A percentile compares a stretch with the other conserved stretches of the same genome.
Evolutionary conservation across 257 asterid genomes (phyloP).

Genomic region (Apocynum venetum): DNA sequence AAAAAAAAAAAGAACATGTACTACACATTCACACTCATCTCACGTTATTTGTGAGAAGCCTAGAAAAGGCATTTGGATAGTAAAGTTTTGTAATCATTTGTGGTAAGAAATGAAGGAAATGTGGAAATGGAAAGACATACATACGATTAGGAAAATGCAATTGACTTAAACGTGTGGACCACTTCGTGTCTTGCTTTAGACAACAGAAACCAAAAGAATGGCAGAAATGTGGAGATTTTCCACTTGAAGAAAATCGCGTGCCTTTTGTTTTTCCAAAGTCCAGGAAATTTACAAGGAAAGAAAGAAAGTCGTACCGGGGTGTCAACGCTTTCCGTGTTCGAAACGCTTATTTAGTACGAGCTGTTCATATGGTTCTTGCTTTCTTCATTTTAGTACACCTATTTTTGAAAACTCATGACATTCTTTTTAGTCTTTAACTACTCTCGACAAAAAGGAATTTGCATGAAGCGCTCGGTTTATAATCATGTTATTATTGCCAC

Average conservation of each 20-base stretch:
- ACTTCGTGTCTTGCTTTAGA: slow-evolving; percentile 11
- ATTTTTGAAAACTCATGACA: background rate
- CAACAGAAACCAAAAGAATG: slow-evolving; percentile 15
- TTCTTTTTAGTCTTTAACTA: too few species aligned
- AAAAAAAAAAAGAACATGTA: too few species aligned
- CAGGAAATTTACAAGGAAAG: background rate
- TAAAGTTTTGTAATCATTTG: background rate
- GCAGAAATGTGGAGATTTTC: background rate
- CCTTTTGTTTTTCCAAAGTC: background rate
- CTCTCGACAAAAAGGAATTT: background rate
- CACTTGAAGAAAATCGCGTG: background rate
- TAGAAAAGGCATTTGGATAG: background rate
- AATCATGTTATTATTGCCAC: background rate
- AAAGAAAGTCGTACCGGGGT: background rate
- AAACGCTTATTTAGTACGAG: background rate
- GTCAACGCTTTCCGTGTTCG: background rate
- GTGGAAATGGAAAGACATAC: too few species aligned
- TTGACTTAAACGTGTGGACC: background rate
- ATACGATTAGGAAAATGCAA: background rate
- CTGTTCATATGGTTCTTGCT: background rate
- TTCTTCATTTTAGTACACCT: background rate
- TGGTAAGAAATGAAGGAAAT: background rate
- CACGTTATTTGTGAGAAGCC: background rate
- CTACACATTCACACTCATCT: background rate
- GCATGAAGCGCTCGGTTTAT: background rate